Conservation (phyloP, 192 early-diverging fungal genomes). For the Coemansia sp. region DNA sequence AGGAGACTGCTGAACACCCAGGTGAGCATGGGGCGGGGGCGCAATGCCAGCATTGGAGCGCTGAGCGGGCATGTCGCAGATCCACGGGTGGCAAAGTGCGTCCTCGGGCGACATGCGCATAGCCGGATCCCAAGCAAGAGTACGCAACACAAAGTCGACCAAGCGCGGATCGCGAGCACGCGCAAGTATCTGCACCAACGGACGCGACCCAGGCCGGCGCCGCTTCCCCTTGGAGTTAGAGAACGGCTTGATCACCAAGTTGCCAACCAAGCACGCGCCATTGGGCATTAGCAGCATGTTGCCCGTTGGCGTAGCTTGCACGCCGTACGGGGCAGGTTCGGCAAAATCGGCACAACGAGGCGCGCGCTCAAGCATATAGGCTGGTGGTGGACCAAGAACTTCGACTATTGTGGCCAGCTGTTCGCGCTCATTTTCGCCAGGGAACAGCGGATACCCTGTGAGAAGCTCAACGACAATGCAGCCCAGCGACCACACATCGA, state of each 20-base stretch:
- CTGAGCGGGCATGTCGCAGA: conserved; percentile 59
- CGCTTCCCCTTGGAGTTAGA: conserved; percentile 88
- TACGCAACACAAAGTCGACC: conserved; percentile 80
- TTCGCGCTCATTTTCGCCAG: conserved; percentile 96
- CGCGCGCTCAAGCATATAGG: conserved; percentile 72
- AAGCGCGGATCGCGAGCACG: conserved; percentile 75
- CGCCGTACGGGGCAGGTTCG: conserved; percentile 48
- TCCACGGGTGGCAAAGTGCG: conserved; percentile 83
- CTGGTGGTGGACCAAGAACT: conserved; percentile 76
- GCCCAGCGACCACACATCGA: conserved; percentile 97
- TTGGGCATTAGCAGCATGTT: conserved; percentile 38
- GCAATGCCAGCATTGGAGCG: conserved; percentile 17
- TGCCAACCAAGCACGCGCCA: conserved; percentile 34
- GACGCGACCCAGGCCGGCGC: conserved; percentile 73
- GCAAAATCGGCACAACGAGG: conserved; percentile 84
- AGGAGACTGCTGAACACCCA: conserved; percentile 29
- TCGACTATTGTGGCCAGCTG: conserved; percentile 96
- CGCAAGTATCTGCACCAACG: conserved; percentile 67
- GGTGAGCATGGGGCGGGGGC: conserved; percentile 4
- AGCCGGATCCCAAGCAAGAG: conserved; percentile 89
- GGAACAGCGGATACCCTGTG: conserved; percentile 90
- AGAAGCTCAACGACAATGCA: conserved; percentile 92
- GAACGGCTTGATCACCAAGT: conserved; percentile 38
- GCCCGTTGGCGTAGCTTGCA: conserved; percentile 20
- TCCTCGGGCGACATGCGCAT: conserved; percentile 82